Base-by-base conservation (phyloP, 495 filamentous ascomycete genomes). In the Cetradonia linearis region DNA sequence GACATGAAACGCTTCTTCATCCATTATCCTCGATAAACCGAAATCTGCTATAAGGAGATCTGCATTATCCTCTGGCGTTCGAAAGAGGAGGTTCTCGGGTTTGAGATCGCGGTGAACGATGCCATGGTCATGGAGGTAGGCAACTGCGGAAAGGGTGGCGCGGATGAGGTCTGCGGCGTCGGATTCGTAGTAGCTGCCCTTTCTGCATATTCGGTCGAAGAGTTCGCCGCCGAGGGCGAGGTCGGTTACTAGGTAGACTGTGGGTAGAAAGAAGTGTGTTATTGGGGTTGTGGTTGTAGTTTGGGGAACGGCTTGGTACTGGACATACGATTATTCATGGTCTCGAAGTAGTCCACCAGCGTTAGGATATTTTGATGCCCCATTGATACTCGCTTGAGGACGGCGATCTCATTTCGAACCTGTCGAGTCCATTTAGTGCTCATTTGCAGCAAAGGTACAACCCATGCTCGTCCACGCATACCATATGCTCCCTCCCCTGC, bases 321-420 rank as follows among this genome's bases (percentile, higher is more conserved):
- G 36, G 54, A 49, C 77, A 56, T 73, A 88, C 86, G 78, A 71
- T 98, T 97, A 73, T 98, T 97, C 89, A 96, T 93, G 9, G 93
- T 98, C 76, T 98, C 93, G 69, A 98, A 98, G 71, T 98, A 98
- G 74, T 98, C 93, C 65, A 97, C 93, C 59, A 98, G 78, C 20
- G 93, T 98, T 59, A 98, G 74, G 68, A 98, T 97, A 69, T 98
- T 98, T 70, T 91, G 88, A 70, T 98, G 93, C 42, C 93, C 93
- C 88, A 97, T 94, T 23, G 92, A 96, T 23, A 98, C 93, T 63
- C 80, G 85, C 72, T 97, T 97, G 64, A 98, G 78, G 27, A 98
- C 89, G 20, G 94, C 92, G 64, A 98, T 98, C 77, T 98, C 93
- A 70, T 98, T 98, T 46, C 93, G 86, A 58, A 96, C 91, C 91